These are phyloP conservation scores for Metschnikowia drakensbergensis DNA, from an alignment of 805 yeast species.

Conservation along the genomic window DNA sequence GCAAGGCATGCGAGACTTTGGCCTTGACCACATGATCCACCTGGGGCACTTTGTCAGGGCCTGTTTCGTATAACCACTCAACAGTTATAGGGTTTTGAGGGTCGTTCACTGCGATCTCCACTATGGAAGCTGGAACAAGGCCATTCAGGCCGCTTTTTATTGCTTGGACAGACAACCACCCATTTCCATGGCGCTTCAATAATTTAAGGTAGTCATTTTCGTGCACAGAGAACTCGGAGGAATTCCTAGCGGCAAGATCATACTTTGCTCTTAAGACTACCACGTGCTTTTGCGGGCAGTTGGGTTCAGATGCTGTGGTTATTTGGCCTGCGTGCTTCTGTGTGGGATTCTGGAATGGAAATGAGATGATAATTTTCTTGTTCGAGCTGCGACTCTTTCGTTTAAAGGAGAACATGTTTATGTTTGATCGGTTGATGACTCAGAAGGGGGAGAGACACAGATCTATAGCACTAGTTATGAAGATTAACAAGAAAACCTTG, in stretches of 20 bases:
- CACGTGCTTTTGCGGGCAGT: constrained; percentile 5
- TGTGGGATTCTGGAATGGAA: not conserved
- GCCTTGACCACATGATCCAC: constrained; percentile 13
- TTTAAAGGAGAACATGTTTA: constrained; percentile 1
- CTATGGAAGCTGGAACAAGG: constrained; percentile 37
- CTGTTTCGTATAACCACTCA: constrained; percentile 28
- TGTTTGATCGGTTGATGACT: not conserved
- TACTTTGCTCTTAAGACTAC: constrained; percentile 31
- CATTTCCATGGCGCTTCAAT: constrained; percentile 36
- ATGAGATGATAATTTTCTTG: constrained; percentile 1
- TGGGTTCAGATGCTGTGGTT: constrained; percentile 28
- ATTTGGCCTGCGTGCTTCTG: constrained; percentile 16
- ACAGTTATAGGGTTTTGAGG: constrained; percentile 27
- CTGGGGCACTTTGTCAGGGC: not conserved
- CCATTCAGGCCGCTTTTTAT: constrained; percentile 27
- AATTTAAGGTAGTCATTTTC: constrained; percentile 30
- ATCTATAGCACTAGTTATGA: no score
- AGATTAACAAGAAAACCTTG: not conserved
- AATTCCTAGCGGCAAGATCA: constrained; percentile 26
- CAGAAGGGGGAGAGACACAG: not conserved
- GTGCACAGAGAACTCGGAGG: constrained; percentile 26
- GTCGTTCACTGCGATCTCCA: constrained; percentile 39
- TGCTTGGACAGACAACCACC: constrained; percentile 36
- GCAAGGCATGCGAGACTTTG: constrained; percentile 26
- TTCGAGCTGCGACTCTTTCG: not conserved